Conservation (phyloP, 129 eudicot genomes). For the Oenanthe sinensis region DNA sequence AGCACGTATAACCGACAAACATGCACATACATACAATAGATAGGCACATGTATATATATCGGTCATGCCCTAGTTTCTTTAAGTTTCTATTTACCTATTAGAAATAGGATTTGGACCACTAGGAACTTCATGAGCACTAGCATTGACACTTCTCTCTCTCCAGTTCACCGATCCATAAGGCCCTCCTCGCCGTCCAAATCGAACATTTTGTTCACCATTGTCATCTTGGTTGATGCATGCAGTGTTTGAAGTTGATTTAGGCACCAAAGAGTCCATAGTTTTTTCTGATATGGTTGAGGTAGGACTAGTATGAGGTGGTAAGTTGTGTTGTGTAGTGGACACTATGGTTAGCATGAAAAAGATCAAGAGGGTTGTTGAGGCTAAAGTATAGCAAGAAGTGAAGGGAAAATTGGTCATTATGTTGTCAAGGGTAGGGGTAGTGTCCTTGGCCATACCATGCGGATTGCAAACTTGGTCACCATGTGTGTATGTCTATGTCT, state of each 20-base stretch:
- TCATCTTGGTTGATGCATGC: background rate
- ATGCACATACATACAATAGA: background rate
- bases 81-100: conserved; percentile 6
- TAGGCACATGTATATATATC: background rate
- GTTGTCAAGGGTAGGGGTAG: background rate
- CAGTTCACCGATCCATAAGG: background rate
- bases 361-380: background rate
- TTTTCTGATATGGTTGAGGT: background rate
- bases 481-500: background rate
- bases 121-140: conserved; percentile 20
- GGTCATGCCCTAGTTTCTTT: background rate
- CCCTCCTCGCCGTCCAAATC: conserved; percentile 6
- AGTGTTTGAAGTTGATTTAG: background rate
- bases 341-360: background rate
- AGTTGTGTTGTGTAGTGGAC: background rate
- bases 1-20: background rate
- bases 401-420: conserved; percentile 1
- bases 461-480: background rate
- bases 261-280: background rate
- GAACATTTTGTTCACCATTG: background rate
- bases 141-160: conserved; percentile 11
- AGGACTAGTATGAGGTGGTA: background rate
- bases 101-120: conserved; percentile 28
- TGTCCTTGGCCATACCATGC: background rate
- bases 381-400: background rate